Evolutionary conservation across 805 yeast genomes (phyloP).

Genomic region (Suhomyces kilbournensis): DNA sequence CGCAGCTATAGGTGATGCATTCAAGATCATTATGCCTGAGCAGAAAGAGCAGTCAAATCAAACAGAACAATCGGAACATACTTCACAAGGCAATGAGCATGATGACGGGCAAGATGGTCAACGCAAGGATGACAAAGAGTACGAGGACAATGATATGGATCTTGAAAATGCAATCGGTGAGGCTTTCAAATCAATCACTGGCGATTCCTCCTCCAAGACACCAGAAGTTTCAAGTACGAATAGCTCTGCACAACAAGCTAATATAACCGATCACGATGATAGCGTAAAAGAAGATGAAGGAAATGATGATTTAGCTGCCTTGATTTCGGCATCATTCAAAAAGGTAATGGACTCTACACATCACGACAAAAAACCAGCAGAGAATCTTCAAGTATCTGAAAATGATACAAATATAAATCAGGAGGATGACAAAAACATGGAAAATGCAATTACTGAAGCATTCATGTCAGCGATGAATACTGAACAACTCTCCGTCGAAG

Average conservation of each 20-base stretch:
- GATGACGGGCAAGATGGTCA: not conserved
- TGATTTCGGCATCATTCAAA: slow-evolving; percentile 11
- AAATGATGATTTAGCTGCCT: slow-evolving; percentile 6
- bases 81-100: not conserved
- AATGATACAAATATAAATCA: not conserved
- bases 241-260: not conserved
- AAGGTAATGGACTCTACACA: slow-evolving; percentile 5
- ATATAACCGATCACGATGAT: not conserved
- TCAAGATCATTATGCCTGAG: slow-evolving; percentile 9
- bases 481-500: not conserved
- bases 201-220: not conserved
- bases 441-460: slow-evolving; percentile 29
- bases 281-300: not conserved
- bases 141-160: slow-evolving; percentile 9
- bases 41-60: not conserved
- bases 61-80: not conserved
- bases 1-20: slow-evolving; percentile 16
- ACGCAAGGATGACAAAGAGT: not conserved
- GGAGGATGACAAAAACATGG: slow-evolving; percentile 14
- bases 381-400: not conserved
- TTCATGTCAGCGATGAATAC: slow-evolving; percentile 19
- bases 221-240: not conserved
- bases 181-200: slow-evolving; percentile 10
- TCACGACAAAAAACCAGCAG: not conserved
- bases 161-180: slow-evolving; percentile 18